Evolutionary conservation across 1,284 basidiomycete species (phyloP).

Genomic region (Pseudozyma pruni): DNA sequence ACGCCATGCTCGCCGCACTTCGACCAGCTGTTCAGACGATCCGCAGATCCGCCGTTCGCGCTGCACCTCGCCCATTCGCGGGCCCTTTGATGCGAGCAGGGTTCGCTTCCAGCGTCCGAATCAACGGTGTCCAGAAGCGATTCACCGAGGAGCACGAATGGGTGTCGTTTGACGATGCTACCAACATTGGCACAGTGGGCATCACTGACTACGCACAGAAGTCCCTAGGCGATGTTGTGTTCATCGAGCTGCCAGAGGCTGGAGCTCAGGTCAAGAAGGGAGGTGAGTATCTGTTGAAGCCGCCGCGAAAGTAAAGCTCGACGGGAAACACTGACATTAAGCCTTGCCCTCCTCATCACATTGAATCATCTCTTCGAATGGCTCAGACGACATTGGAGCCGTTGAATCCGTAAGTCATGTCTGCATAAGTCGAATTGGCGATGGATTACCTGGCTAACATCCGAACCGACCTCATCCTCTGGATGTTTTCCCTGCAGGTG

Average conservation of each 20-base stretch:
- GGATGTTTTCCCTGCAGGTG: slow-evolving; percentile 67
- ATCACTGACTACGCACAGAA: slow-evolving; percentile 96
- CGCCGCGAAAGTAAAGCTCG: too few species aligned
- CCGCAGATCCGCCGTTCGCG: slow-evolving; percentile 25
- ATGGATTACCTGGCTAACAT: slow-evolving; percentile 1
- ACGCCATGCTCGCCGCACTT: slow-evolving; percentile 38
- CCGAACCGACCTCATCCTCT: neutral
- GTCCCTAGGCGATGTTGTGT: slow-evolving; percentile 94
- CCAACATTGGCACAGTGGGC: slow-evolving; percentile 82
- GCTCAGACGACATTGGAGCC: slow-evolving; percentile 86
- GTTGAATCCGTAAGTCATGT: slow-evolving; percentile 80
- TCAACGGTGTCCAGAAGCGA: slow-evolving; percentile 48
- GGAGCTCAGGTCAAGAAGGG: slow-evolving; percentile 79
- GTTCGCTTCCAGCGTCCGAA: slow-evolving; percentile 34
- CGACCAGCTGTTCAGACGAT: slow-evolving; percentile 30
- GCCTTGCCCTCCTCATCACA: neutral
- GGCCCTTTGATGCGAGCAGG: slow-evolving; percentile 26
- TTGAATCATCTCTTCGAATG: neutral
- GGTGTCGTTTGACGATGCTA: slow-evolving; percentile 81
- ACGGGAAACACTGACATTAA: neutral
- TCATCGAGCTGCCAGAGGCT: slow-evolving; percentile 86
- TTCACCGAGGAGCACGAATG: slow-evolving; percentile 89
- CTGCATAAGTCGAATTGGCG: too few species aligned
- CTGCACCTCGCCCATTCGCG: slow-evolving; percentile 37
- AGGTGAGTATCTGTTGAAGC: slow-evolving; percentile 74